Evolutionary conservation across 495 filamentous ascomycete species (phyloP).

Genomic region (Penicillium riverlandense): DNA sequence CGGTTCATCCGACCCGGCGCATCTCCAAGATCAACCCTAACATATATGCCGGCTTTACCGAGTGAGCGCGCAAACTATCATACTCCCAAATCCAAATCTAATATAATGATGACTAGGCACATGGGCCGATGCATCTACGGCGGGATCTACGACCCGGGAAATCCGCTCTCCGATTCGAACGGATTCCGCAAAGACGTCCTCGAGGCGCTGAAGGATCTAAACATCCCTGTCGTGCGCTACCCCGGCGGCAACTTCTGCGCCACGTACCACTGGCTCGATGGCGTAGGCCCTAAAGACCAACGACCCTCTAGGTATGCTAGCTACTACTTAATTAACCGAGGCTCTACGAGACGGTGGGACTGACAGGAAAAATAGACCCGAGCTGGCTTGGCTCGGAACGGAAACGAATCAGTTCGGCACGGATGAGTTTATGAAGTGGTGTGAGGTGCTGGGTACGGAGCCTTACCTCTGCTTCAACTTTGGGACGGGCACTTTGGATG

Average conservation of each 20-base stretch:
- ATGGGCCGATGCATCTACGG: slow-evolving; percentile 84
- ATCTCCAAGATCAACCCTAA: slow-evolving; percentile 65
- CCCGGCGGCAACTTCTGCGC: slow-evolving; percentile 77
- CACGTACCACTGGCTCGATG: slow-evolving; percentile 79
- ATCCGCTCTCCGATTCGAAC: slow-evolving; percentile 60
- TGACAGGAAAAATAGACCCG: slow-evolving; percentile 38
- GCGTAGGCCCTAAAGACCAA: slow-evolving; percentile 61
- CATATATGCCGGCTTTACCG: slow-evolving; percentile 70
- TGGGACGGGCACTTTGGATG: slow-evolving; percentile 65
- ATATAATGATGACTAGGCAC: slow-evolving; percentile 39
- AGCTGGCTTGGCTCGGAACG: slow-evolving; percentile 67
- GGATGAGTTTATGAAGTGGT: slow-evolving; percentile 80
- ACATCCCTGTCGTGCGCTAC: slow-evolving; percentile 69
- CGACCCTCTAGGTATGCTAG: slow-evolving; percentile 44
- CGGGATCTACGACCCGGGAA: slow-evolving; percentile 71
- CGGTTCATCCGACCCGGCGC: slow-evolving; percentile 49
- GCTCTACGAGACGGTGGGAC: no score
- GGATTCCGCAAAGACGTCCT: slow-evolving; percentile 74
- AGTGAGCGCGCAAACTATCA: slow-evolving; percentile 35
- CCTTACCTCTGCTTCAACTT: slow-evolving; percentile 73
- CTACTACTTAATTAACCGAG: no score
- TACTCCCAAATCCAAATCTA: no score
- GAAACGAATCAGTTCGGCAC: slow-evolving; percentile 76
- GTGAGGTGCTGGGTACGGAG: slow-evolving; percentile 57
- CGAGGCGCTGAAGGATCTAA: slow-evolving; percentile 57